phyloP scores from a whole-genome alignment of 2,329 filamentous ascomycete species.

The Aspergillus bombycis region DNA sequence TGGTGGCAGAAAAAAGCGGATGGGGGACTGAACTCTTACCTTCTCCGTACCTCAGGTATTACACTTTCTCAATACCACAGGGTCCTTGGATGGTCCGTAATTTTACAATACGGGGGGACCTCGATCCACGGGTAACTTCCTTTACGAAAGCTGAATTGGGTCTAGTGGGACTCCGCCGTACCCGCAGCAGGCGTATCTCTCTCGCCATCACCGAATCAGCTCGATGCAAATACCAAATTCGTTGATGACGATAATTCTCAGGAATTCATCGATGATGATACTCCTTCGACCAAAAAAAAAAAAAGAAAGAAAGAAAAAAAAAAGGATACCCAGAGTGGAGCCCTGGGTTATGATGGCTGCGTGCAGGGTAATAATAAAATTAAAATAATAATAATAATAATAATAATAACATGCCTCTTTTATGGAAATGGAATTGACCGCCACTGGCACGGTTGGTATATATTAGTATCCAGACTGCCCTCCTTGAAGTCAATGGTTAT shows the following conservation, averaged over 20 bases:
- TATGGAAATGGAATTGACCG: slow-evolving; percentile 15
- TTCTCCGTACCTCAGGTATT: background rate
- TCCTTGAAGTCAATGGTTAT: slow-evolving; percentile 6
- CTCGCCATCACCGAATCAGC: background rate
- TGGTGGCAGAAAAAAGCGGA: no score
- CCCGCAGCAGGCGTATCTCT: slow-evolving; percentile 10
- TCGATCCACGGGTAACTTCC: slow-evolving; percentile 4
- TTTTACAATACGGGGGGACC: background rate
- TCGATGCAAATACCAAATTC: slow-evolving; percentile 7
- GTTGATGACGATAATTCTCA: slow-evolving; percentile 44
- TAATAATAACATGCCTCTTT: background rate
- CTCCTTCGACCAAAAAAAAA: background rate
- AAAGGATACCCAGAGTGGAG: background rate
- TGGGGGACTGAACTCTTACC: background rate
- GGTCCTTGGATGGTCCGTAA: background rate
- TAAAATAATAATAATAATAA: background rate
- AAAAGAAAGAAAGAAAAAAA: no score
- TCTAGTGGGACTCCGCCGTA: slow-evolving; percentile 11
- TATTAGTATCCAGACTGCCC: slow-evolving; percentile 14
- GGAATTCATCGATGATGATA: slow-evolving; percentile 27
- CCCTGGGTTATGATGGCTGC: slow-evolving; percentile 13
- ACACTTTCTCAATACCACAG: background rate
- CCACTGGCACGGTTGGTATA: slow-evolving; percentile 17
- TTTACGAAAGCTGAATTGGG: background rate
- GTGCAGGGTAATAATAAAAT: slow-evolving; percentile 12